A percentile compares a stretch with the other conserved stretches of the same genome.
Conservation (phyloP, 441 rosid species). For the Raphanus hybrid region DNA sequence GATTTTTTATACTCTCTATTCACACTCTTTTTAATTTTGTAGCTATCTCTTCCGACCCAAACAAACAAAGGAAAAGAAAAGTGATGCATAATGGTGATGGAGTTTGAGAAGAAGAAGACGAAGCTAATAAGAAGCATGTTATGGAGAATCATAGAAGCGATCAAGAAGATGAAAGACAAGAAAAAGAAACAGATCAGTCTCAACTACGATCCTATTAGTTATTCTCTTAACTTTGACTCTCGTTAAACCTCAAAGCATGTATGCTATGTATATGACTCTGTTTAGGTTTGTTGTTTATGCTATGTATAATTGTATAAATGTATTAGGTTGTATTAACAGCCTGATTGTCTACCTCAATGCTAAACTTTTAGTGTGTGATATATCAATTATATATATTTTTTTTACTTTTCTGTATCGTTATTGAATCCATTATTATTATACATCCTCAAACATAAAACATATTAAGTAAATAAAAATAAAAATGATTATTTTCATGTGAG, state of each 20-base stretch:
- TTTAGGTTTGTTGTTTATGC: no score
- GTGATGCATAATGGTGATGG: conserved; percentile 34
- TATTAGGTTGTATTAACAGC: not conserved
- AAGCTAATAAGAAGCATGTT: conserved; percentile 22
- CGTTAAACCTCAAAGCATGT: not conserved
- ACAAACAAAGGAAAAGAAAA: not conserved
- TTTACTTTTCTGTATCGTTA: not conserved
- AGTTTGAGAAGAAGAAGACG: conserved; percentile 34
- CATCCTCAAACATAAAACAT: no score
- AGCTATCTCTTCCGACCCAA: not conserved
- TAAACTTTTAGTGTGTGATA: not conserved
- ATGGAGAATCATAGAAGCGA: conserved; percentile 32
- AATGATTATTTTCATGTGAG: no score
- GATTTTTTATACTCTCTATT: conserved; percentile 12
- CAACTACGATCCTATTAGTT: conserved; percentile 41
- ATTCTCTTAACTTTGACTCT: conserved; percentile 46
- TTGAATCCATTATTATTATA: not conserved
- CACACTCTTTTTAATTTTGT: conserved; percentile 18
- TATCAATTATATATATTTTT: no score
- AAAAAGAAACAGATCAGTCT: conserved; percentile 27
- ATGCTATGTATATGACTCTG: no score
- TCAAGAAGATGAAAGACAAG: conserved; percentile 39
- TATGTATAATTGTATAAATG: no score
- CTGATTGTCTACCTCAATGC: not conserved
- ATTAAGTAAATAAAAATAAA: no score